Evolutionary conservation across 2,329 filamentous ascomycete species (phyloP).

Genomic region (Orbilia javanica): DNA sequence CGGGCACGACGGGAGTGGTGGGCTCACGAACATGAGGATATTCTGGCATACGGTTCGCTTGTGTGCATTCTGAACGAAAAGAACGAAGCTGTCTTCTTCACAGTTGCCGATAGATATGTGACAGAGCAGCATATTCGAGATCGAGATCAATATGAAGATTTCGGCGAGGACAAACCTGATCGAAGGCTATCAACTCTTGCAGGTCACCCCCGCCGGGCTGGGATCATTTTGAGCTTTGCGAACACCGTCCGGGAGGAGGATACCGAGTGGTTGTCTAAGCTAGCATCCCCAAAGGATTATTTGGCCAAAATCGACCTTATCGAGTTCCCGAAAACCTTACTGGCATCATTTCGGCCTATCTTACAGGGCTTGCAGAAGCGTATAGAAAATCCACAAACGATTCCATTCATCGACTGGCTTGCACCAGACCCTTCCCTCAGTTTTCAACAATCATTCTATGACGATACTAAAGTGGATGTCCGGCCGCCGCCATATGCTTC

Average conservation of each 20-base stretch:
- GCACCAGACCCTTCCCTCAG: constrained; percentile 62
- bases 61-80: constrained; percentile 58
- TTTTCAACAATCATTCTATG: constrained; percentile 30
- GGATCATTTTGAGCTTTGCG: constrained; percentile 60
- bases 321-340: constrained; percentile 74
- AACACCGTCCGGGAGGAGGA: constrained; percentile 59
- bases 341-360: constrained; percentile 72
- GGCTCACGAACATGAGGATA: constrained; percentile 50
- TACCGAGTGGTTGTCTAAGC: constrained; percentile 33
- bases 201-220: constrained; percentile 60
- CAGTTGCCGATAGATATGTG: constrained; percentile 54
- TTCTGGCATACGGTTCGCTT: constrained; percentile 58
- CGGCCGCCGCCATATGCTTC: constrained; percentile 70
- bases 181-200: constrained; percentile 46
- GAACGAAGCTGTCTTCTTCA: constrained; percentile 56
- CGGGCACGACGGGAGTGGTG: constrained; percentile 60
- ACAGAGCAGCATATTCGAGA: constrained; percentile 28
- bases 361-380: constrained; percentile 71
- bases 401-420: constrained; percentile 70
- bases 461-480: constrained; percentile 62
- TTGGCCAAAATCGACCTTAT: constrained; percentile 67
- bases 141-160: constrained; percentile 2
- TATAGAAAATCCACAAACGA: constrained; percentile 65
- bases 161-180: constrained; percentile 40
- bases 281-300: not conserved